phyloP scores from a whole-genome alignment of 306 rosid genomes.

The Glycine tomentella region DNA sequence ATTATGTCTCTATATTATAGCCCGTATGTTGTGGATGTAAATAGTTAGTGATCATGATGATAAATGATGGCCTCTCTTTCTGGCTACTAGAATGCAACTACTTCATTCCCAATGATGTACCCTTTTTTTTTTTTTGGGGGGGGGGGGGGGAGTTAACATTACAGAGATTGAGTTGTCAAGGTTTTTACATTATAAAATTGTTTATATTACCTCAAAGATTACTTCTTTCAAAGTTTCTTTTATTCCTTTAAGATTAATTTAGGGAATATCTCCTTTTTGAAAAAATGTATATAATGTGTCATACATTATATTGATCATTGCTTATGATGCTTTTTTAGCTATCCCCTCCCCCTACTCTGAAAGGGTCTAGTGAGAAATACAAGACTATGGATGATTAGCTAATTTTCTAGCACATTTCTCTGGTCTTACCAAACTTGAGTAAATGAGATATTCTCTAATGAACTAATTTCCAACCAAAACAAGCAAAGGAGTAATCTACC shows the following conservation, averaged over 20 bases:
- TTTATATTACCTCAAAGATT: neutral
- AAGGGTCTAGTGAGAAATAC: neutral
- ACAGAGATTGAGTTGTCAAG: no score
- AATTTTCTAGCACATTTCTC: neutral
- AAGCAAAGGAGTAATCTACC: neutral
- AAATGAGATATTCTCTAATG: neutral
- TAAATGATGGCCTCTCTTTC: conserved; percentile 1
- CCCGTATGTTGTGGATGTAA: conserved; percentile 18
- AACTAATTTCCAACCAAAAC: neutral
- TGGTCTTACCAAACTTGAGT: neutral
- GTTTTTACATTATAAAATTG: no score
- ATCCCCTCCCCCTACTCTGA: neutral
- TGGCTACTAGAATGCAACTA: no score
- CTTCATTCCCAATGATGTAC: no score
- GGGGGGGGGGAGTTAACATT: neutral
- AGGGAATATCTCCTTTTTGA: neutral
- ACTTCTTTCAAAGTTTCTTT: neutral
- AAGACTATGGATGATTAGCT: conserved; percentile 9
- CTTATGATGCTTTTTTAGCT: neutral
- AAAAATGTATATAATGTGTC: neutral
- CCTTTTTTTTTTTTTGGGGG: no score
- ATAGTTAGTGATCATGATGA: conserved; percentile 25
- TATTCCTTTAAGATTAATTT: neutral
- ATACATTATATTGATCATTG: neutral
- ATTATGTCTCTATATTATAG: neutral